phyloP scores from a whole-genome alignment of 2,329 filamentous ascomycete species.

The Pyricularia sp. region DNA sequence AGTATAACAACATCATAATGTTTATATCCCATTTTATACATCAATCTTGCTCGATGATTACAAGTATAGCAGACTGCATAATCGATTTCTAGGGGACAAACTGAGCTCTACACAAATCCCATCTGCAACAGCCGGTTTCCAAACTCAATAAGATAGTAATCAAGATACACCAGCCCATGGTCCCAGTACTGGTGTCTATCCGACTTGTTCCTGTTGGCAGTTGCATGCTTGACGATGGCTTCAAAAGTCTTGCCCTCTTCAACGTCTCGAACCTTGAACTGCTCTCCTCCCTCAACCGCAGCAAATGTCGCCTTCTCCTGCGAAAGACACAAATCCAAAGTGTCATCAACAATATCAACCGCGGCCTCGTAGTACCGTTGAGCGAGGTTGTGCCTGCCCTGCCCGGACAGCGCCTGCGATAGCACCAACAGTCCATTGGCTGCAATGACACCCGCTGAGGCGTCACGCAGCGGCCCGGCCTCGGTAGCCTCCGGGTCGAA shows the following conservation, averaged over 20 bases:
- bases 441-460: slow-evolving; percentile 28
- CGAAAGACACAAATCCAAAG: slow-evolving; percentile 17
- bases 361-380: slow-evolving; percentile 18
- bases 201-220: slow-evolving; percentile 19
- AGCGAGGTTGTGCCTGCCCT: slow-evolving; percentile 9
- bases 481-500: slow-evolving; percentile 7
- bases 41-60: too few species aligned
- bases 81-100: neutral
- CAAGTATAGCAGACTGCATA: neutral
- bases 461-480: slow-evolving; percentile 16
- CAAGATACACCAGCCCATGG: slow-evolving; percentile 34
- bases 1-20: neutral
- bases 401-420: slow-evolving; percentile 21
- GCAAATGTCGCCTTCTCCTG: slow-evolving; percentile 7
- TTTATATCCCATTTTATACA: neutral
- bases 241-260: slow-evolving; percentile 14
- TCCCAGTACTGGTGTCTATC: slow-evolving; percentile 15
- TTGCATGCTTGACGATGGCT: slow-evolving; percentile 18
- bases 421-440: slow-evolving; percentile 31
- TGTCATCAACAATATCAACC: slow-evolving; percentile 20
- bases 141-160: slow-evolving; percentile 35
- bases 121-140: slow-evolving; percentile 31
- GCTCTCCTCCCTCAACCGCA: neutral
- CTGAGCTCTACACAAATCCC: slow-evolving; percentile 12
- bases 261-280: slow-evolving; percentile 7